Base-by-base conservation (phyloP, 164 flowering plant genomes). In the Berberis thunbergii region DNA sequence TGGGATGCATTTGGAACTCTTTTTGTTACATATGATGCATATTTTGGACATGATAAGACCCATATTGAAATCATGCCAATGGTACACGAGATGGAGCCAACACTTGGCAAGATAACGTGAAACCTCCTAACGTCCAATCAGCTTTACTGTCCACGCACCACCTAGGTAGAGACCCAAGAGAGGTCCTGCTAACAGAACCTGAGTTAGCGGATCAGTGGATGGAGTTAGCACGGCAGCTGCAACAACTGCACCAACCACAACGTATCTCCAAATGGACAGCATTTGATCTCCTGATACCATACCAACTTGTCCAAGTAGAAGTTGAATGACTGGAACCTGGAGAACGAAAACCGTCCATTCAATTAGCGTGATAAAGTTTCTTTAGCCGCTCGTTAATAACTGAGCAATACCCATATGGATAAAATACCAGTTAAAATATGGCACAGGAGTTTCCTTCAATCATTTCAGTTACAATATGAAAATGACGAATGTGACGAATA, bases 211-310 rank as follows among this genome's bases (percentile, higher is more conserved):
- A 76, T 93, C 98, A 39, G 98, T 93, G 41, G 98, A 93, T 12
- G 98, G 98, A 1, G 98, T 93, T 49, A 93, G 84, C 38, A 93
- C 74, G 39, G 98, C 98, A 43, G 98, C 98, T 2, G 80, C 96
- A 49, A 93, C 84, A 9, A 93, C 97, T 0, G 98, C 86, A 44
- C 98, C 98, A 41, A 93, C 98, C 61, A 89, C 96, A 13, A 93
- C 98, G 57, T 93, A 93, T 80, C 98, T 85, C 98, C 98, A 93
- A 46, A 93, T 78, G 1, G 98, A 93, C 39, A 93, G 77, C 98
- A 93, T 93, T 75, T 93, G 98, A 64, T 93, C 97, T 63, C 97
- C 91, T 6, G 94, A 64, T 4, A 93, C 96, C 41, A 93, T 54
- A 43, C 98, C 98, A 65, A 81, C 77, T 80, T 90, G 98, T 71